These are phyloP conservation scores for Decorospora gaudefroyi DNA, from an alignment of 2,329 filamentous ascomycete species.

Conservation along the genomic window DNA sequence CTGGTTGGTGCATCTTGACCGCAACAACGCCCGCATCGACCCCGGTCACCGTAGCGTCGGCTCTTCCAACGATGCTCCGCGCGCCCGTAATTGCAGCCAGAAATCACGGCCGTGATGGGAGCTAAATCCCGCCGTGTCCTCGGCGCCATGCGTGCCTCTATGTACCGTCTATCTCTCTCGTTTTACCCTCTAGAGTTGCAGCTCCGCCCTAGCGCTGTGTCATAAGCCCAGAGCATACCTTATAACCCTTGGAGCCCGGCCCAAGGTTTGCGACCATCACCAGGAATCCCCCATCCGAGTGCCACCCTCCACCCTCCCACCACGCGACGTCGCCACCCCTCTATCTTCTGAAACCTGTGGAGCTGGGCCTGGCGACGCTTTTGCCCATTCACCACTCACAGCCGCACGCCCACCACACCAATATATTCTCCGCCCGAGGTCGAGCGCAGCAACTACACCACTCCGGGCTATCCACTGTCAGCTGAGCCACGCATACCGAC, in stretches of 20 bases:
- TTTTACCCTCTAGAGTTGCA: constrained; percentile 9
- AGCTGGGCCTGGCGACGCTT: constrained; percentile 24
- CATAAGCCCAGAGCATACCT: constrained; percentile 10
- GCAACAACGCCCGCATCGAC: constrained; percentile 17
- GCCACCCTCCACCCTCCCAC: constrained; percentile 15
- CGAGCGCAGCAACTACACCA: constrained; percentile 27
- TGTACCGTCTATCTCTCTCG: constrained; percentile 7
- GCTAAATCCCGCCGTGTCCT: constrained; percentile 33
- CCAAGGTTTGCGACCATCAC: constrained; percentile 23
- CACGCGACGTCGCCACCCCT: constrained; percentile 30
- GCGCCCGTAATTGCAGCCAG: constrained; percentile 28
- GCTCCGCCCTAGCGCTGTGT: constrained; percentile 17
- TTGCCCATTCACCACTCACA: constrained; percentile 34
- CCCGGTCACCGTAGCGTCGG: constrained; percentile 19
- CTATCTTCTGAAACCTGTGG: constrained; percentile 27
- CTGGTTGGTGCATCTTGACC: constrained; percentile 20
- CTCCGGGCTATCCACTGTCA: constrained; percentile 34
- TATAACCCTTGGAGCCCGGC: constrained; percentile 27
- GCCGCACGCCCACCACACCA: constrained; percentile 24
- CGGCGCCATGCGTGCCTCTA: constrained; percentile 16
- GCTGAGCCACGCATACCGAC: constrained; percentile 40
- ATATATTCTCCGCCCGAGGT: constrained; percentile 18
- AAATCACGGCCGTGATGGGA: constrained; percentile 15
- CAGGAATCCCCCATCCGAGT: constrained; percentile 13
- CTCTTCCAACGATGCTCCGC: constrained; percentile 19